Conservation (phyloP, 2,329 filamentous ascomycete genomes). For the Fusarium humuli region DNA sequence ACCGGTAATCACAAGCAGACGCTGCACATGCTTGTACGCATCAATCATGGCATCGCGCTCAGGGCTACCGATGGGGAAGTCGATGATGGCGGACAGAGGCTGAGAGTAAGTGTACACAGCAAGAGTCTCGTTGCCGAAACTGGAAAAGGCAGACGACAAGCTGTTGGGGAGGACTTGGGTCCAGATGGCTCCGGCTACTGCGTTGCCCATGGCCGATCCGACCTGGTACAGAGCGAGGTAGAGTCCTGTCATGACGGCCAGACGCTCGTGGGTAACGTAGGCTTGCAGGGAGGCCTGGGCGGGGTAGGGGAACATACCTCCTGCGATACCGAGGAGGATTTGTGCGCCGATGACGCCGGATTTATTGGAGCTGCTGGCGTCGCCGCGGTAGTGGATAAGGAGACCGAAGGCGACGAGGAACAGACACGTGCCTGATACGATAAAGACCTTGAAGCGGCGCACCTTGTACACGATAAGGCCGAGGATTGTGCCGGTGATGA, state of each 20-base stretch:
- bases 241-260: conserved; percentile 73
- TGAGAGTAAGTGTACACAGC: conserved; percentile 51
- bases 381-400: conserved; percentile 72
- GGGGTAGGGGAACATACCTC: conserved; percentile 69
- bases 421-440: conserved; percentile 68
- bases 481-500: conserved; percentile 67
- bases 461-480: conserved; percentile 68
- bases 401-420: conserved; percentile 75
- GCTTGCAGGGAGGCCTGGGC: conserved; percentile 60
- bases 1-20: conserved; percentile 60
- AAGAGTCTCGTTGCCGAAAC: conserved; percentile 53
- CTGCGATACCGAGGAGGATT: conserved; percentile 71
- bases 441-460: conserved; percentile 72
- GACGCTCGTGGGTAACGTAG: conserved; percentile 60
- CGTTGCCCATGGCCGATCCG: conserved; percentile 69
- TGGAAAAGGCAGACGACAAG: conserved; percentile 54
- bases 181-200: conserved; percentile 72
- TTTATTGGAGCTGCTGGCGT: conserved; percentile 55
- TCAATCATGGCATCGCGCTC: conserved; percentile 58
- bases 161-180: conserved; percentile 64
- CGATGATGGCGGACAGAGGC: conserved; percentile 51
- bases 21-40: conserved; percentile 61
- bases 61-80: conserved; percentile 57
- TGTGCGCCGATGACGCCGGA: conserved; percentile 72
- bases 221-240: conserved; percentile 73